A percentile compares a stretch with the other conserved stretches of the same genome.
Conservation (phyloP, 2,329 filamentous ascomycete genomes). For the Ceratocystis diversiconidia region DNA sequence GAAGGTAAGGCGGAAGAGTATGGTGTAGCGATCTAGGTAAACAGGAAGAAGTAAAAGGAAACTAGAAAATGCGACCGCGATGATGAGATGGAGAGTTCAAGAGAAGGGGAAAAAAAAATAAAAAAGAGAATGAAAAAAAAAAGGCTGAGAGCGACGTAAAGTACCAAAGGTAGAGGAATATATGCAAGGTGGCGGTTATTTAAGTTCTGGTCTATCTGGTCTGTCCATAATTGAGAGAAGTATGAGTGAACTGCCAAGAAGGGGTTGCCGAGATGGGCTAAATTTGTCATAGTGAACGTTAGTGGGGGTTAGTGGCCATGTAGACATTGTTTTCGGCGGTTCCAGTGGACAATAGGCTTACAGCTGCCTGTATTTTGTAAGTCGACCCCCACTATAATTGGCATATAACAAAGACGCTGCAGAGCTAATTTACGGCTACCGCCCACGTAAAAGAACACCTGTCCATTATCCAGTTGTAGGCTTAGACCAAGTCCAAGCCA, state of each 20-base stretch:
- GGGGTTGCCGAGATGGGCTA: too few species aligned
- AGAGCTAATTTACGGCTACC: background rate
- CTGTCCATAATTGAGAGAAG: background rate
- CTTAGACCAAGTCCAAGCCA: background rate
- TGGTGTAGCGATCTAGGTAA: slow-evolving; percentile 9
- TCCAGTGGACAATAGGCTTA: background rate
- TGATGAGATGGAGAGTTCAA: slow-evolving; percentile 5
- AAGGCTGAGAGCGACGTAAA: slow-evolving; percentile 4
- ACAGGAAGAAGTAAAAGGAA: slow-evolving; percentile 9
- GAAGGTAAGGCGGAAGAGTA: slow-evolving; percentile 9
- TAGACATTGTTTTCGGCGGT: background rate
- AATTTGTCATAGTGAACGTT: background rate
- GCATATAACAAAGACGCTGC: background rate
- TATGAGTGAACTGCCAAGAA: too few species aligned
- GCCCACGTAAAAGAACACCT: slow-evolving; percentile 7
- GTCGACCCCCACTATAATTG: background rate
- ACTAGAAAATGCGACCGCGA: slow-evolving; percentile 10
- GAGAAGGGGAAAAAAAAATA: slow-evolving; percentile 13
- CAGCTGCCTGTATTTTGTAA: background rate
- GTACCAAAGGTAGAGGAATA: slow-evolving; percentile 12
- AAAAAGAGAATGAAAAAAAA: slow-evolving; percentile 19
- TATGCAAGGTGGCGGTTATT: slow-evolving; percentile 17
- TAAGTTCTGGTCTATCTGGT: slow-evolving; percentile 7
- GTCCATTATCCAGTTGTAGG: background rate
- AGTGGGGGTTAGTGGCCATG: background rate